Evolutionary conservation across 257 asterid genomes (phyloP), one percentile per base, ranked within the genome.

Genomic region (Nicotiana benthamiana): DNA sequence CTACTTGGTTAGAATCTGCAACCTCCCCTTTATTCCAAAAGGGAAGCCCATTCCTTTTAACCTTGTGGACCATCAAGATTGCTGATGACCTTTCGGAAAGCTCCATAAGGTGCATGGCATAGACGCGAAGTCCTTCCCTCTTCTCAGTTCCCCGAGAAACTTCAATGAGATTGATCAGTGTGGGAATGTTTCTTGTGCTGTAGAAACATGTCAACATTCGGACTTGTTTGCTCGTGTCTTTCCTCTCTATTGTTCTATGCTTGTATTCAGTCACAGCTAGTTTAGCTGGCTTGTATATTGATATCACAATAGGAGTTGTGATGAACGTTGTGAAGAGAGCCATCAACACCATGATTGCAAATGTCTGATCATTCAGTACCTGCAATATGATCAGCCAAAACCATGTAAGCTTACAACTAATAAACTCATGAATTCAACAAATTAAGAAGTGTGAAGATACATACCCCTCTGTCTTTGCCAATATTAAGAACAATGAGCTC

Each of bases 21-120:
- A 54, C 70, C 6, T 30, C 68, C 17, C 9, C 79, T 20, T 89
- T 92, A 79, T 88, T 89, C 97, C 97, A 92, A 16, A 92, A 88
- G 0, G 95, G 95, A 26, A 92, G 8, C 9, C 97, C 97, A 2
- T 92, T 92, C 62, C 77, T 88, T 68, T 93, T 85, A 1, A 84
- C 97, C 84, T 90, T 92, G 82, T 92, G 90, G 63, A 88, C 95
- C 95, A 92, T 92, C 34, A 88, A 57, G 13, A 92, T 89, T 2
- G 97, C 97, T 1, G 97, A 92, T 16, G 97, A 80, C 43, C 97
- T 82, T 75, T 92, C 97, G 4, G 95, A 90, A 52, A 92, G 95
- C 85, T 90, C 97, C 95, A 86, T 90, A 12, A 92, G 85, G 81
- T 92, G 97, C 97, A 92, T 90, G 15, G 95, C 95, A 9, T 89